Conservation (phyloP, 1,284 basidiomycete genomes). For the Ustilago shanxiensis region DNA sequence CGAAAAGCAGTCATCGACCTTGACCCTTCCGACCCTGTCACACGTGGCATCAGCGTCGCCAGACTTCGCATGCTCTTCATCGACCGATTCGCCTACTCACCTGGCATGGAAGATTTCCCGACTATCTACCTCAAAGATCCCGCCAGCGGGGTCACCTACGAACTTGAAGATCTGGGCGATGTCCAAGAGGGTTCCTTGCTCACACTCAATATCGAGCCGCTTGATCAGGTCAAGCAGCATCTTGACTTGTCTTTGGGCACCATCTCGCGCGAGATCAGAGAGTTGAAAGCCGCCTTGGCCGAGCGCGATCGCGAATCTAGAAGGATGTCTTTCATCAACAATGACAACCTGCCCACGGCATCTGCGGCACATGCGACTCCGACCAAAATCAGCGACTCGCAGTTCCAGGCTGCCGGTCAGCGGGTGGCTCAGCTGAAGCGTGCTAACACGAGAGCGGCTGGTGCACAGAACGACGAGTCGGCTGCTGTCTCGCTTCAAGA, state of each 20-base stretch:
- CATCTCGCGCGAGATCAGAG: conserved; percentile 91
- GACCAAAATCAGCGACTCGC: conserved; percentile 62
- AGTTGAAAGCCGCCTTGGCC: conserved; percentile 80
- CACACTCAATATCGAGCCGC: conserved; percentile 93
- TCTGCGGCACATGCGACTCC: conserved; percentile 35
- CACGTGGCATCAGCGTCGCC: conserved; percentile 75
- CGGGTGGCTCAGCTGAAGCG: conserved; percentile 62
- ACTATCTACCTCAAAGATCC: conserved; percentile 94
- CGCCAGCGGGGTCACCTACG: conserved; percentile 90
- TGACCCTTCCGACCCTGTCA: conserved; percentile 35
- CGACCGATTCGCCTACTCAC: conserved; percentile 94
- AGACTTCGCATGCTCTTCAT: conserved; percentile 88
- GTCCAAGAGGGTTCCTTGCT: conserved; percentile 87
- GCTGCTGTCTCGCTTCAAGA: neutral
- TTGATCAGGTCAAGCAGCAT: conserved; percentile 98
- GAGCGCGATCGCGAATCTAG: conserved; percentile 58
- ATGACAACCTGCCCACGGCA: conserved; percentile 19
- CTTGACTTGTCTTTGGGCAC: conserved; percentile 88
- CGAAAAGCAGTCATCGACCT: conserved; percentile 84
- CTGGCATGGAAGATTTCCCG: conserved; percentile 89
- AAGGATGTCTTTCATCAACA: conserved; percentile 42
- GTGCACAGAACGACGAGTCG: conserved; percentile 17
- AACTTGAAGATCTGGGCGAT: conserved; percentile 94
- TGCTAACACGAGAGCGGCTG: conserved; percentile 40
- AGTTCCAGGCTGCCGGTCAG: conserved; percentile 66